These are phyloP conservation scores for Hanseniaspora gamundiae DNA, from an alignment of 1,139 yeast species.

Conservation along the genomic window DNA sequence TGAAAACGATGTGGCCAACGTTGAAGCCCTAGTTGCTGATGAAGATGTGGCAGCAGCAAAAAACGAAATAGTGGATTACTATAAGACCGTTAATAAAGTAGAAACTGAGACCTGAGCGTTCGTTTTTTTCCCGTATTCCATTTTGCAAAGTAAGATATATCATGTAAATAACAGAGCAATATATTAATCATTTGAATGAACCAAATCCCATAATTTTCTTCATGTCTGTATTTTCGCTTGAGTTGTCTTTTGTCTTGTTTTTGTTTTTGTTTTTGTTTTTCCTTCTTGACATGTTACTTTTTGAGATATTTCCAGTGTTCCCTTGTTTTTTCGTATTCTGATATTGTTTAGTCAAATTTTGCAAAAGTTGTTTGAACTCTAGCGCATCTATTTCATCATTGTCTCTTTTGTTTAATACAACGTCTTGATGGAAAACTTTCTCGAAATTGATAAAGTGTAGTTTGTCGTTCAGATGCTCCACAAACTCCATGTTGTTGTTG, in stretches of 20 bases:
- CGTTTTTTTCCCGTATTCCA: too few species aligned
- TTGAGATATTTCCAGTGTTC: constrained; percentile 16
- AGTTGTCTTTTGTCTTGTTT: constrained; percentile 14
- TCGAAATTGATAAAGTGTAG: constrained; percentile 37
- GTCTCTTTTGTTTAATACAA: constrained; percentile 23
- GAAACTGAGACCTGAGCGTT: too few species aligned
- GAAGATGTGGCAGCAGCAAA: constrained; percentile 11
- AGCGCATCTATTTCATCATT: constrained; percentile 25
- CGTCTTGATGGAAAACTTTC: constrained; percentile 21
- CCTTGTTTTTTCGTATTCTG: constrained; percentile 9
- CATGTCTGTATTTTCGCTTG: constrained; percentile 5
- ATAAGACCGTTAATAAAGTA: constrained; percentile 44
- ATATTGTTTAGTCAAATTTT: constrained; percentile 14
- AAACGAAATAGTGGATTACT: constrained; percentile 40
- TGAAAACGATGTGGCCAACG: constrained; percentile 29
- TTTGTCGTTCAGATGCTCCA: constrained; percentile 74
- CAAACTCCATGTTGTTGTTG: constrained; percentile 66
- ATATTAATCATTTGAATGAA: constrained; percentile 22
- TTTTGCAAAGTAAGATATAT: not conserved
- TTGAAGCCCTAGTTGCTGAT: constrained; percentile 15
- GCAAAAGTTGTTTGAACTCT: constrained; percentile 24
- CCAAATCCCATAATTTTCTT: constrained; percentile 11
- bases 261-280: constrained; percentile 22
- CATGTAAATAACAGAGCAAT: not conserved
- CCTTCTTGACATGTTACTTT: constrained; percentile 25